Evolutionary conservation across 2,329 filamentous ascomycete species (phyloP).

Genomic region (Monilinia vaccinii-corymbosi): DNA sequence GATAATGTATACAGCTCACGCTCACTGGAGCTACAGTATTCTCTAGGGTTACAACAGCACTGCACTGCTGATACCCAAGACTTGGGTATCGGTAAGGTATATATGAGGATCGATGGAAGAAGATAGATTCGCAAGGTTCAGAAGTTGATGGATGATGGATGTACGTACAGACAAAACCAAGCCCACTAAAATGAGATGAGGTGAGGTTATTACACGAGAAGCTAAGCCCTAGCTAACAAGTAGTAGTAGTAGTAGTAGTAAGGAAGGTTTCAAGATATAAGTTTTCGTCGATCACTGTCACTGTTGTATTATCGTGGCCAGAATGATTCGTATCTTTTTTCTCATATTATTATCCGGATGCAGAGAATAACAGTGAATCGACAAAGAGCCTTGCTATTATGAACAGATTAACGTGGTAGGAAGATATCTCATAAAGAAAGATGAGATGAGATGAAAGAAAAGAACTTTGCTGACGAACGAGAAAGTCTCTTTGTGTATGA

Average conservation of each 20-base stretch:
- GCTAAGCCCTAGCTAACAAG: too few species aligned
- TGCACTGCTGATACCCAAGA: not conserved
- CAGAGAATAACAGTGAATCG: not conserved
- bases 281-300: not conserved
- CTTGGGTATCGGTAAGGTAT: not conserved
- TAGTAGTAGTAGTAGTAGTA: too few species aligned
- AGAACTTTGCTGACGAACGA: not conserved
- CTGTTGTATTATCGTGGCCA: too few species aligned
- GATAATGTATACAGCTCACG: not conserved
- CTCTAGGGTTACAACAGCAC: not conserved
- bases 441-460: not conserved
- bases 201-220: not conserved
- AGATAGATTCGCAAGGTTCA: not conserved
- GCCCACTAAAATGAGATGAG: not conserved
- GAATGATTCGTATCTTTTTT: too few species aligned
- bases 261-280: too few species aligned
- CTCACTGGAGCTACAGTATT: not conserved
- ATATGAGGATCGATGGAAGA: not conserved
- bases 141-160: not conserved
- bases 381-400: not conserved
- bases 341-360: not conserved
- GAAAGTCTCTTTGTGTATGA: too few species aligned
- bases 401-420: not conserved
- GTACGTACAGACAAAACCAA: not conserved
- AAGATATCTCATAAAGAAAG: not conserved